Conservation (phyloP, 129 eudicot species). For the Oenanthe sinensis region DNA sequence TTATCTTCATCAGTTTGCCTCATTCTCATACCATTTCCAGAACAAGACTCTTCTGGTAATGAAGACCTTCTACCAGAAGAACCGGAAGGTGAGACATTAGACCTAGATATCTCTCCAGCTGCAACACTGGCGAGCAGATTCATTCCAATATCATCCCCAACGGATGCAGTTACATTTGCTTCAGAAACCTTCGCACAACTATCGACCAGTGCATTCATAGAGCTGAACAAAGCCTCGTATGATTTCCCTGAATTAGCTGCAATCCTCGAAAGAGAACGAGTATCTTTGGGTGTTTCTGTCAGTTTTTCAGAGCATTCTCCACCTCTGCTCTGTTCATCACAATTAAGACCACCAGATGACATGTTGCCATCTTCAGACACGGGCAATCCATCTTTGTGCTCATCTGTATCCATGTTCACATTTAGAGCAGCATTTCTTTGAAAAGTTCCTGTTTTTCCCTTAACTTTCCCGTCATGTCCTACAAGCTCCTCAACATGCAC, state of each 20-base stretch:
- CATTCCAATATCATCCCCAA: slow-evolving; percentile 79
- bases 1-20: slow-evolving; percentile 24
- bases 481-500: slow-evolving; percentile 42
- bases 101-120: slow-evolving; percentile 78
- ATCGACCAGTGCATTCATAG: slow-evolving; percentile 81
- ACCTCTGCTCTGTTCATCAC: slow-evolving; percentile 24
- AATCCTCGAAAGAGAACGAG: slow-evolving; percentile 27
- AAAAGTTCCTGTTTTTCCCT: slow-evolving; percentile 25
- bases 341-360: slow-evolving; percentile 20
- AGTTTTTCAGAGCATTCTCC: slow-evolving; percentile 21
- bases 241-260: slow-evolving; percentile 37
- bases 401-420: slow-evolving; percentile 29
- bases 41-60: slow-evolving; percentile 37
- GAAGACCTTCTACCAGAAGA: slow-evolving; percentile 43
- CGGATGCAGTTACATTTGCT: slow-evolving; percentile 40
- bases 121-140: slow-evolving; percentile 97
- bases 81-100: slow-evolving; percentile 43
- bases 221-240: slow-evolving; percentile 53
- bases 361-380: slow-evolving; percentile 31
- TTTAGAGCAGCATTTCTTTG: slow-evolving; percentile 23
- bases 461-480: slow-evolving; percentile 22
- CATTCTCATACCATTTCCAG: slow-evolving; percentile 29
- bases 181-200: slow-evolving; percentile 85
- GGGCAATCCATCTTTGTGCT: slow-evolving; percentile 34
- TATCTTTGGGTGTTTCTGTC: slow-evolving; percentile 24